Percentiles rank a stretch among this genome's conserved stretches.
These are phyloP conservation scores for Cladosporium colombiae DNA, from an alignment of 2,329 filamentous ascomycete genomes.

Conservation along the genomic window DNA sequence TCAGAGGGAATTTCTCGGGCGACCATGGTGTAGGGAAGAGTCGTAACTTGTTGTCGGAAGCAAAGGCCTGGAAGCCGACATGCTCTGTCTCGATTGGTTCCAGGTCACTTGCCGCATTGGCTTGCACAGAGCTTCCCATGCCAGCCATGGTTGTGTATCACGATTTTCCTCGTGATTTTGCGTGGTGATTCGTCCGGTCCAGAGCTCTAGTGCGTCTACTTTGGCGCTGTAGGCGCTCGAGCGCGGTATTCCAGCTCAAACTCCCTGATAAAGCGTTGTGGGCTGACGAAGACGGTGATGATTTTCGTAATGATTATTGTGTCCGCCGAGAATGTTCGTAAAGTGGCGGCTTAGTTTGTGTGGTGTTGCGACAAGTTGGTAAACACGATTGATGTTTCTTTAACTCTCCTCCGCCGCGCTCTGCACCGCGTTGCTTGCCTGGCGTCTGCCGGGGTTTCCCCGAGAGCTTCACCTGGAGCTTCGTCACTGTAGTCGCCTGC, in stretches of 20 bases:
- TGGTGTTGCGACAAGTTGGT: background rate
- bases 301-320: background rate
- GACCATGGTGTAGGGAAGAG: constrained; percentile 78
- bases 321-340: background rate
- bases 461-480: constrained; percentile 13
- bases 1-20: constrained; percentile 64
- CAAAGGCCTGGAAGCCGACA: constrained; percentile 78
- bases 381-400: constrained; percentile 16
- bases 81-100: constrained; percentile 76
- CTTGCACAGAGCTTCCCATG: background rate
- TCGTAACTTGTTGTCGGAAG: constrained; percentile 79
- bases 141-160: constrained; percentile 12
- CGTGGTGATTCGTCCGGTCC: background rate
- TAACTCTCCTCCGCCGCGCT: constrained; percentile 7
- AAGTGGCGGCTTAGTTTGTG: background rate
- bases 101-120: constrained; percentile 56
- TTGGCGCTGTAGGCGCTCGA: constrained; percentile 9
- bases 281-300: background rate
- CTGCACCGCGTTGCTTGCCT: constrained; percentile 4
- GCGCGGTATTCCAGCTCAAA: constrained; percentile 5
- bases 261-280: background rate
- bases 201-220: background rate
- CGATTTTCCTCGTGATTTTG: background rate
- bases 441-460: background rate
- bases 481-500: constrained; percentile 16